Evolutionary conservation across 805 yeast genomes (phyloP).

Genomic region (Hermanozyma aechmeae): DNA sequence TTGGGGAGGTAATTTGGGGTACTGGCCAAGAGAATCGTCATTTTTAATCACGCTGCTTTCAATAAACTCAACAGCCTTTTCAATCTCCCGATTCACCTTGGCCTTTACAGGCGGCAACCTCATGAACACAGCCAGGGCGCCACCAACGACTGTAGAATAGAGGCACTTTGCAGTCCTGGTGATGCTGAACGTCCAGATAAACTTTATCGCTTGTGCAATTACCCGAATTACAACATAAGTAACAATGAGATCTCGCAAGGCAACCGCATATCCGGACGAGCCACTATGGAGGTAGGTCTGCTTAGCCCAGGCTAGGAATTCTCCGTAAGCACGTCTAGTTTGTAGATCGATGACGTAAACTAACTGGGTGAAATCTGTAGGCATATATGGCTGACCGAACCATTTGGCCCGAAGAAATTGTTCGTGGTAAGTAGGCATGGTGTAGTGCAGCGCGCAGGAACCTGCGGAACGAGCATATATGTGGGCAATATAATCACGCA

Average conservation of each 20-base stretch:
- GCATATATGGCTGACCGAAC: conserved; percentile 16
- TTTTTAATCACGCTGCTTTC: conserved; percentile 52
- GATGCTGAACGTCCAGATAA: conserved; percentile 1
- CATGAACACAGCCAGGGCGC: conserved; percentile 8
- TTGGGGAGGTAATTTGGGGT: conserved; percentile 42
- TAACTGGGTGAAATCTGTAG: conserved; percentile 10
- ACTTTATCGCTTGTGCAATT: conserved; percentile 1
- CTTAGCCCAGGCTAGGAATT: too few species aligned
- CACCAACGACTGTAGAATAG: too few species aligned
- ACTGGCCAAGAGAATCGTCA: conserved; percentile 36
- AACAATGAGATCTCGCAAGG: conserved; percentile 16
- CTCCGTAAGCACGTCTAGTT: too few species aligned
- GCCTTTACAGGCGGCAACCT: conserved; percentile 43
- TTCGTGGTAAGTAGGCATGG: conserved; percentile 1
- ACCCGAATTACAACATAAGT: conserved; percentile 7
- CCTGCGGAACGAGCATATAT: neutral
- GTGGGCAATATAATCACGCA: too few species aligned
- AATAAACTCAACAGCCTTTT: conserved; percentile 34
- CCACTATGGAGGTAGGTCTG: neutral
- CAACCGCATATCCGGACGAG: conserved; percentile 2
- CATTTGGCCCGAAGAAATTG: conserved; percentile 5
- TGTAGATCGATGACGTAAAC: conserved; percentile 3
- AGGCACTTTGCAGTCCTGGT: too few species aligned
- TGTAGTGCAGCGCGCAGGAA: neutral
- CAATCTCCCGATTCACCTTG: conserved; percentile 55